Conservation (phyloP, 2,329 filamentous ascomycete genomes). For the Cladophialophora exuberans region DNA sequence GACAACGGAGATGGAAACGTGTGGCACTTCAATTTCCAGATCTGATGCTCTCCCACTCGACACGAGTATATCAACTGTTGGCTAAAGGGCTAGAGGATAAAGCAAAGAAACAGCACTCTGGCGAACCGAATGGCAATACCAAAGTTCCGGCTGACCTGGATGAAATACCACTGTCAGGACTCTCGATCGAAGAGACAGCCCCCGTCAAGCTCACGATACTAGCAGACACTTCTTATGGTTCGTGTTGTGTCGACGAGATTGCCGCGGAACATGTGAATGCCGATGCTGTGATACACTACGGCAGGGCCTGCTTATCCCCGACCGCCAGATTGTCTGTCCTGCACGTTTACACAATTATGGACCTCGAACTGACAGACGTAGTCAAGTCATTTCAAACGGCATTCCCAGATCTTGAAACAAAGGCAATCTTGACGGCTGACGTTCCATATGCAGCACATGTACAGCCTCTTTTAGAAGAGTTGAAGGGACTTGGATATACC, state of each 20-base stretch:
- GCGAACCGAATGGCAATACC: neutral
- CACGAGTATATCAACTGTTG: slow-evolving; percentile 73
- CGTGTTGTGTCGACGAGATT: slow-evolving; percentile 96
- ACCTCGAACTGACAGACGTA: slow-evolving; percentile 65
- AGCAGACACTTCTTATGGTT: slow-evolving; percentile 93
- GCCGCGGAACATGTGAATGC: slow-evolving; percentile 92
- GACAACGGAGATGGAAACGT: slow-evolving; percentile 69
- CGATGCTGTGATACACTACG: slow-evolving; percentile 92
- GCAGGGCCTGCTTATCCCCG: slow-evolving; percentile 86
- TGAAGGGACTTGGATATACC: slow-evolving; percentile 69
- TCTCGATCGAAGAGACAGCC: slow-evolving; percentile 23
- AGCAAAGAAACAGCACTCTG: neutral
- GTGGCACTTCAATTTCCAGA: slow-evolving; percentile 97
- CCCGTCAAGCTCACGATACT: slow-evolving; percentile 72
- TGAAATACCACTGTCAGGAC: slow-evolving; percentile 11
- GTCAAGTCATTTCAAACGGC: slow-evolving; percentile 66
- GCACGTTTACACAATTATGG: slow-evolving; percentile 81
- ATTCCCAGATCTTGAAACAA: slow-evolving; percentile 66
- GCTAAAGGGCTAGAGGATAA: slow-evolving; percentile 52
- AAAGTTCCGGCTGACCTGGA: neutral
- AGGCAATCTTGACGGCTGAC: slow-evolving; percentile 83
- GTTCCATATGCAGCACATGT: slow-evolving; percentile 83
- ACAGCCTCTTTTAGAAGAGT: slow-evolving; percentile 54
- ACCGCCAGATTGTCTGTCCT: slow-evolving; percentile 85
- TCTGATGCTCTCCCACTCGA: slow-evolving; percentile 84